phyloP scores from a whole-genome alignment of 225 moss, liverwort and hornwort genomes.

The Pseudisothecium myosuroides region DNA sequence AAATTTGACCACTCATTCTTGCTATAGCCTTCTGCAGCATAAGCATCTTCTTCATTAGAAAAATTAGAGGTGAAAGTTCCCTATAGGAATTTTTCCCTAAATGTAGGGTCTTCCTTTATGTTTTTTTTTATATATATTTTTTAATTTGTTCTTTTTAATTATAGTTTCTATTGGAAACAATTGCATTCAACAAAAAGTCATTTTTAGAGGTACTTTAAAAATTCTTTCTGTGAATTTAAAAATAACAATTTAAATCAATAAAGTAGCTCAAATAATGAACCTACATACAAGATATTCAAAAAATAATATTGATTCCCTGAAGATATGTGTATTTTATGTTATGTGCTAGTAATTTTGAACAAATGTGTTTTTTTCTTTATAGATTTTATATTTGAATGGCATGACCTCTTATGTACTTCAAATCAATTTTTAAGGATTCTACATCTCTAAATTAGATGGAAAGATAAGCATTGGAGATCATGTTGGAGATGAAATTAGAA shows the following conservation, averaged over 20 bases:
- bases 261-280: background rate
- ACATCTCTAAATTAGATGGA: background rate
- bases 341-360: background rate
- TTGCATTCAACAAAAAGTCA: accelerated
- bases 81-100: background rate
- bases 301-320: background rate
- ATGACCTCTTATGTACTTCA: background rate
- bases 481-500: background rate
- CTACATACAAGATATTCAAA: background rate
- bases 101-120: background rate
- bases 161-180: background rate
- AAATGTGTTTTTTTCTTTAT: background rate
- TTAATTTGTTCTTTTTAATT: background rate
- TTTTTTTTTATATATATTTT: background rate
- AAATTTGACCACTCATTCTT: no score
- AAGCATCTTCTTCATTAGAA: no score
- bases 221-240: accelerated
- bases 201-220: background rate
- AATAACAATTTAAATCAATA: background rate
- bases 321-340: background rate
- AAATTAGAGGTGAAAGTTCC: no score
- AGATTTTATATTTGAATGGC: background rate
- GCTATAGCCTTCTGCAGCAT: no score
- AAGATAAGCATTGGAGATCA: background rate
- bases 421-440: background rate